Evolutionary conservation across 177 flowering plant genomes (phyloP).

Genomic region (Vitis hybrid): DNA sequence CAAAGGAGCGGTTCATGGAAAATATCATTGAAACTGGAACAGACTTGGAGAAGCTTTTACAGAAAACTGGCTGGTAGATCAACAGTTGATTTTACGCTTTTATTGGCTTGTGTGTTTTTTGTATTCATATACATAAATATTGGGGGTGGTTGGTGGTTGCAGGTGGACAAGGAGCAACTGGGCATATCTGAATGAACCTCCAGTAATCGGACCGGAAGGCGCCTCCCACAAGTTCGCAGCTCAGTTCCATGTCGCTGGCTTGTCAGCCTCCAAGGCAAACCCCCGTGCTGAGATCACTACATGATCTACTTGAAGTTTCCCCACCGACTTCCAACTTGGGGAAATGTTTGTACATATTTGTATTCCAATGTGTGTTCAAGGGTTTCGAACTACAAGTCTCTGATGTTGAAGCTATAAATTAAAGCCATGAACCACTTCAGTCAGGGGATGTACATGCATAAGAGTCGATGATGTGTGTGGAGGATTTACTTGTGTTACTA

Average conservation of each 20-base stretch:
- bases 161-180: constrained; percentile 77
- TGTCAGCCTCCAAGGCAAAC: constrained; percentile 5
- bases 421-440: too few relatives aligned
- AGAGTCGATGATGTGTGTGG: too few relatives aligned
- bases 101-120: not conserved
- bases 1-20: constrained; percentile 16
- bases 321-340: too few relatives aligned
- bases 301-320: too few relatives aligned
- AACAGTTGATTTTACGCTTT: not conserved
- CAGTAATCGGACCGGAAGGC: constrained; percentile 45
- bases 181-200: constrained; percentile 80
- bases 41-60: constrained; percentile 28
- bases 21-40: constrained; percentile 14
- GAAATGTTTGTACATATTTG: too few relatives aligned
- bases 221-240: constrained; percentile 38
- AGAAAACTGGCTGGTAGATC: constrained; percentile 50
- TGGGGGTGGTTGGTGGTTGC: constrained; percentile 2
- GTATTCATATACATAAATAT: not conserved
- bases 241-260: constrained; percentile 47
- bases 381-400: too few relatives aligned
- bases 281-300: constrained; percentile 3
- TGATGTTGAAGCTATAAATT: too few relatives aligned
- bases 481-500: too few relatives aligned
- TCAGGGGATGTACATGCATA: too few relatives aligned
- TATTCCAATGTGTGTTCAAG: too few relatives aligned